These are phyloP conservation scores for Sugiyamaella grinbergsii DNA, from an alignment of 1,139 yeast genomes.

Conservation along the genomic window DNA sequence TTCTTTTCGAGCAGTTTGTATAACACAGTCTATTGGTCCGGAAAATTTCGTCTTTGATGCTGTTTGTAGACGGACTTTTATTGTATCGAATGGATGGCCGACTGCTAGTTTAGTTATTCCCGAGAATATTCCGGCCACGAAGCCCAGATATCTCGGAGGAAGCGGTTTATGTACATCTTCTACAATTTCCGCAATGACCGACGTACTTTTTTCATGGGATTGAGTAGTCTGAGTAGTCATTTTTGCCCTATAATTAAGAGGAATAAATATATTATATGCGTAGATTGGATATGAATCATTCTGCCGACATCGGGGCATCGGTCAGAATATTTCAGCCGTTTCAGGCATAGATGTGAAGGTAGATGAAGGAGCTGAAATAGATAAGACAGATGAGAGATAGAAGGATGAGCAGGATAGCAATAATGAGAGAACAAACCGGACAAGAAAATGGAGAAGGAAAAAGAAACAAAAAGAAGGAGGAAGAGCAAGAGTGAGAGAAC, in stretches of 20 bases:
- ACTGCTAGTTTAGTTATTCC: slow-evolving; percentile 86
- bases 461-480: too few species aligned
- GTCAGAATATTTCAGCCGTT: slow-evolving; percentile 3
- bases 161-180: slow-evolving; percentile 16
- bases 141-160: slow-evolving; percentile 51
- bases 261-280: not conserved
- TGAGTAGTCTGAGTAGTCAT: slow-evolving; percentile 1
- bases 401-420: not conserved
- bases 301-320: slow-evolving; percentile 6
- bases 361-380: not conserved
- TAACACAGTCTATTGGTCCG: slow-evolving; percentile 81
- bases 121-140: slow-evolving; percentile 83
- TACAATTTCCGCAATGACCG: slow-evolving; percentile 13
- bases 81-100: slow-evolving; percentile 92
- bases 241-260: not conserved
- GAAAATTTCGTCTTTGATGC: slow-evolving; percentile 68
- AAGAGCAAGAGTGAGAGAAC: too few species aligned
- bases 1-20: slow-evolving; percentile 69
- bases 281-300: slow-evolving; percentile 1
- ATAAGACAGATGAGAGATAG: not conserved
- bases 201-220: not conserved
- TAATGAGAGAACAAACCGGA: too few species aligned
- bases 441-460: too few species aligned
- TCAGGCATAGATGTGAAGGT: not conserved
- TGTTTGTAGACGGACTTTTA: slow-evolving; percentile 85